These are phyloP conservation scores for Aspergillus flavus DNA, from an alignment of 2,329 filamentous ascomycete genomes.

Conservation along the genomic window DNA sequence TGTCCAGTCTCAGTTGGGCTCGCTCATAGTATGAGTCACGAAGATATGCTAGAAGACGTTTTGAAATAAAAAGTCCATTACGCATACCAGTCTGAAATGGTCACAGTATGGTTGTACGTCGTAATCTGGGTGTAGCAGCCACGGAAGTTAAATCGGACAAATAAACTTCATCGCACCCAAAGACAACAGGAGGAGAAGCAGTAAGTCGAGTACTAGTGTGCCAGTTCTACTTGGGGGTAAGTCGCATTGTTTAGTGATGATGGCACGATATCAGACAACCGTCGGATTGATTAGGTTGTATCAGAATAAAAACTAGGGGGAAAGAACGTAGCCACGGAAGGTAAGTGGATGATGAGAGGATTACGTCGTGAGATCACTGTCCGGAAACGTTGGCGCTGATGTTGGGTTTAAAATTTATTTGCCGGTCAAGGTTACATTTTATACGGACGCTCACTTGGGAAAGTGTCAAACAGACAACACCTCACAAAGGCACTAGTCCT, in stretches of 20 bases:
- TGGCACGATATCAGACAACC: too few relatives aligned
- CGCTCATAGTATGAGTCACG: neutral
- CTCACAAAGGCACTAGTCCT: neutral
- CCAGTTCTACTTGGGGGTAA: too few relatives aligned
- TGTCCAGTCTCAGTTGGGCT: neutral
- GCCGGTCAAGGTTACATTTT: neutral
- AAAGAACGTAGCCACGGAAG: too few relatives aligned
- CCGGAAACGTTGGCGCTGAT: neutral
- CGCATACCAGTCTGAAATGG: neutral
- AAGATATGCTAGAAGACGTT: neutral
- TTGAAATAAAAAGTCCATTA: neutral
- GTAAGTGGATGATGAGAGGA: constrained; percentile 4
- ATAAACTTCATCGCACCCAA: neutral
- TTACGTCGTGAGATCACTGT: constrained; percentile 4
- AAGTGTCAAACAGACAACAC: neutral
- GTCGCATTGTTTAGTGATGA: too few relatives aligned
- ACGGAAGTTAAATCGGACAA: neutral
- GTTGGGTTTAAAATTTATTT: neutral
- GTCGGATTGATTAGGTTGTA: too few relatives aligned
- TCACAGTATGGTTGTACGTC: neutral
- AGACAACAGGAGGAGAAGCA: too few relatives aligned
- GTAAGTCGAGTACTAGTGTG: too few relatives aligned
- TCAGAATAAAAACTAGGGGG: too few relatives aligned
- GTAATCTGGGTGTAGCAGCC: neutral
- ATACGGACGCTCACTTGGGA: neutral